phyloP scores from a whole-genome alignment of 768 basidiomycete genomes.

The Punctularia strigosozonata region DNA sequence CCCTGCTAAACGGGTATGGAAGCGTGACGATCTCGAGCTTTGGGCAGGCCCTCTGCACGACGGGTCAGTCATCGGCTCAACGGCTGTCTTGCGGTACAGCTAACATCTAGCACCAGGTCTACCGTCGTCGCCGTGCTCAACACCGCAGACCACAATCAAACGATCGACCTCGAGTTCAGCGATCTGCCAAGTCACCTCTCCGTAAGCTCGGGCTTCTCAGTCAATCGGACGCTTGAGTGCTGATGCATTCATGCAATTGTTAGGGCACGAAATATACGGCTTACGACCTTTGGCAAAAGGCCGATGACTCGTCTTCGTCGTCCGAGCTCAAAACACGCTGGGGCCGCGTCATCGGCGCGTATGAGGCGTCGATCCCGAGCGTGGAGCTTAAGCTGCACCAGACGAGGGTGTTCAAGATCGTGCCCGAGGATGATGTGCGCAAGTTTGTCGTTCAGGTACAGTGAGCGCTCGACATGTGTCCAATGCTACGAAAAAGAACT shows the following conservation, averaged over 20 bases:
- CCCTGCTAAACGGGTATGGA: conserved; percentile 23
- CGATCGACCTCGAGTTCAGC: conserved; percentile 16
- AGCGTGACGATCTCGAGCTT: conserved; percentile 19
- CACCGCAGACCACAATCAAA: conserved; percentile 18
- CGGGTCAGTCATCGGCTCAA: too few relatives aligned
- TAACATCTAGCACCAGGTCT: conserved; percentile 9
- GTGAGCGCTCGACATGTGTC: too few relatives aligned
- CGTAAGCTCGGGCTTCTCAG: too few relatives aligned
- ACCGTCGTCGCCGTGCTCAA: conserved; percentile 25
- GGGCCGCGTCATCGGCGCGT: neutral
- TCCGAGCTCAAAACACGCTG: neutral
- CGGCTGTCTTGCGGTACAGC: too few relatives aligned
- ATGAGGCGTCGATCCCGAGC: neutral
- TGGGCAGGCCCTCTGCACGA: conserved; percentile 22
- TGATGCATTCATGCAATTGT: too few relatives aligned
- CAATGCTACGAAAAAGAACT: too few relatives aligned
- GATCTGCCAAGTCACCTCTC: too few relatives aligned
- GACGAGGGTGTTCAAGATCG: neutral
- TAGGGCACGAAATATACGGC: neutral
- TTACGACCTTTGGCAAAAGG: neutral
- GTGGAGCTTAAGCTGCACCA: neutral
- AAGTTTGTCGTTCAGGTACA: too few relatives aligned
- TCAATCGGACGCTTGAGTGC: too few relatives aligned
- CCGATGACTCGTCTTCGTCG: too few relatives aligned
- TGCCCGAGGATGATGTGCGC: neutral